Conservation (phyloP, 2,329 filamentous ascomycete species). For the Arachnomyces sp. region DNA sequence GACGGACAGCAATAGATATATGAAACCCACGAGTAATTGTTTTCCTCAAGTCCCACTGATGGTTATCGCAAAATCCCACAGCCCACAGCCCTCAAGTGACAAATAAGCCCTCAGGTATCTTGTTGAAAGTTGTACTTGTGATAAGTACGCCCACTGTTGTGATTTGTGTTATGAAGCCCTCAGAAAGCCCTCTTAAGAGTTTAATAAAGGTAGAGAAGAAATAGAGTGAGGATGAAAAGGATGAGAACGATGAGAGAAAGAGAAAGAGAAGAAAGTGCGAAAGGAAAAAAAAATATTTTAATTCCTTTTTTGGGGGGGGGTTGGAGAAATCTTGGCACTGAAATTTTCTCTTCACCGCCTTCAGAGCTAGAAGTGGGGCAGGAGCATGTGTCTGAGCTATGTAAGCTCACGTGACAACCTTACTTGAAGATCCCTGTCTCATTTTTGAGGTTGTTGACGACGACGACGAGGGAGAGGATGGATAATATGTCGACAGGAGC, state of each 20-base stretch:
- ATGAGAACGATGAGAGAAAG: slow-evolving; percentile 9
- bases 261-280: slow-evolving; percentile 7
- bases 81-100: slow-evolving; percentile 35
- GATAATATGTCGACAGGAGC: too few relatives aligned
- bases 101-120: slow-evolving; percentile 30
- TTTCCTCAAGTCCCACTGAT: slow-evolving; percentile 29
- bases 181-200: slow-evolving; percentile 11
- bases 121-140: slow-evolving; percentile 26
- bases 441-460: too few relatives aligned
- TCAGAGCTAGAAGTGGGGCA: not conserved
- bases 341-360: slow-evolving; percentile 21
- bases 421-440: too few relatives aligned
- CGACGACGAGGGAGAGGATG: too few relatives aligned
- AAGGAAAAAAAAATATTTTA: slow-evolving; percentile 5
- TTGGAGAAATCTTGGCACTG: slow-evolving; percentile 18
- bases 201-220: slow-evolving; percentile 3
- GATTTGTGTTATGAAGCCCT: slow-evolving; percentile 22
- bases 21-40: slow-evolving; percentile 32
- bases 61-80: slow-evolving; percentile 32
- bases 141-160: slow-evolving; percentile 21
- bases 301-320: slow-evolving; percentile 20
- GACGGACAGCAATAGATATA: slow-evolving; percentile 31
- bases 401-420: too few relatives aligned
- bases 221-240: slow-evolving; percentile 11
- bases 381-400: too few relatives aligned